Evolutionary conservation across 2,329 filamentous ascomycete species (phyloP).

Genomic region (Xylariaceae sp.): DNA sequence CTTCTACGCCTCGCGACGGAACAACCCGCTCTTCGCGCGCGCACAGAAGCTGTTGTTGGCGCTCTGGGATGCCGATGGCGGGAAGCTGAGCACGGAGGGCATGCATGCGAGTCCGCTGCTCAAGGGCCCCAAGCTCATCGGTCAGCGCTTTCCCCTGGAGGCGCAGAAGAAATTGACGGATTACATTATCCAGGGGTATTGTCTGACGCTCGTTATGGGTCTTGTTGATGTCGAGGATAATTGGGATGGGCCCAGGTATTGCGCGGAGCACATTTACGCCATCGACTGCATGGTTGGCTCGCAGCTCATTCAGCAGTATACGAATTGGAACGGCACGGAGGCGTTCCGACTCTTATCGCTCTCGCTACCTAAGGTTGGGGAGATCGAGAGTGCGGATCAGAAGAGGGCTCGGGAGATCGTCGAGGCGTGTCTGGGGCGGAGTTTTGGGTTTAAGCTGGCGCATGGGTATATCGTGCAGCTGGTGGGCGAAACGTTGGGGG

Average conservation of each 20-base stretch:
- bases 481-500: slow-evolving; percentile 46
- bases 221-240: slow-evolving; percentile 44
- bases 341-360: slow-evolving; percentile 49
- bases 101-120: slow-evolving; percentile 46
- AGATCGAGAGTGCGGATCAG: slow-evolving; percentile 43
- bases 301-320: slow-evolving; percentile 49
- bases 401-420: slow-evolving; percentile 45
- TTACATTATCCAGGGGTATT: slow-evolving; percentile 54
- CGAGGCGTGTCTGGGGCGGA: slow-evolving; percentile 43
- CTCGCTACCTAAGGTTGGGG: slow-evolving; percentile 34
- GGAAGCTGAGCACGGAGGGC: slow-evolving; percentile 45
- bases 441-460: slow-evolving; percentile 52
- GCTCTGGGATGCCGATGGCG: slow-evolving; percentile 43
- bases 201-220: slow-evolving; percentile 46
- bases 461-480: slow-evolving; percentile 49
- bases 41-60: slow-evolving; percentile 47
- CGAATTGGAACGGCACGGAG: slow-evolving; percentile 44
- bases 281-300: slow-evolving; percentile 46
- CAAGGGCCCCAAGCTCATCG: slow-evolving; percentile 38
- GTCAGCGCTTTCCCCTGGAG: slow-evolving; percentile 36
- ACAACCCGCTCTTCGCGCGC: slow-evolving; percentile 42
- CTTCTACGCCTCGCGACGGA: slow-evolving; percentile 37
- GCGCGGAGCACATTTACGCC: slow-evolving; percentile 43
- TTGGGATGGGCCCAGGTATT: slow-evolving; percentile 52
- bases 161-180: slow-evolving; percentile 44